Evolutionary conservation across 2,329 filamentous ascomycete species (phyloP).

Genomic region (Talaromyces atroroseus): DNA sequence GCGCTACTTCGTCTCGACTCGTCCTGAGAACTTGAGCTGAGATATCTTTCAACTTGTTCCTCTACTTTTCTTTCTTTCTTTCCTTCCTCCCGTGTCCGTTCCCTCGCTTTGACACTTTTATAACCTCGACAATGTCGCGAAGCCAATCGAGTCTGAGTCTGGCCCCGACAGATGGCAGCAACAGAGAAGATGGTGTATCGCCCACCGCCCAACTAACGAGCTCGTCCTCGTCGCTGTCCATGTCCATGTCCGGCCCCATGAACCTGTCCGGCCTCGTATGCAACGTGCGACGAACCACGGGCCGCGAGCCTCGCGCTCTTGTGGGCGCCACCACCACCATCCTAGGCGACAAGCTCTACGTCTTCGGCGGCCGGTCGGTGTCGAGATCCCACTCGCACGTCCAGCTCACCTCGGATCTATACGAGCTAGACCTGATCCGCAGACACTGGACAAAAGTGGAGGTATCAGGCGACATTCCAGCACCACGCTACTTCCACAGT

Average conservation of each 20-base stretch:
- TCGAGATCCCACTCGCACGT: constrained; percentile 78
- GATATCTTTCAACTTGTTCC: too few relatives aligned
- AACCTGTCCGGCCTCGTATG: constrained; percentile 63
- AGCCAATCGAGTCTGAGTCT: constrained; percentile 36
- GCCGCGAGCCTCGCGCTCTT: constrained; percentile 80
- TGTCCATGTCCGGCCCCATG: constrained; percentile 42
- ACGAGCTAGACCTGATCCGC: constrained; percentile 84
- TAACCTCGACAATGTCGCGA: constrained; percentile 20
- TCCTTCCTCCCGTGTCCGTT: too few relatives aligned
- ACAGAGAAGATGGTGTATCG: constrained; percentile 24
- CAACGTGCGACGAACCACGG: constrained; percentile 75
- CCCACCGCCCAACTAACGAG: constrained; percentile 23
- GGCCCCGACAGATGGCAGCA: constrained; percentile 20
- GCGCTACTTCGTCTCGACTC: not conserved
- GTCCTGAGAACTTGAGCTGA: too few relatives aligned
- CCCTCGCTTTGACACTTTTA: too few relatives aligned
- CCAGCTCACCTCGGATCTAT: constrained; percentile 81
- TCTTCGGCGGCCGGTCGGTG: constrained; percentile 86
- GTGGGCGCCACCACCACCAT: constrained; percentile 95
- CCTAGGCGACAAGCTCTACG: constrained; percentile 90
- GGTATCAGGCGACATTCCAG: constrained; percentile 75
- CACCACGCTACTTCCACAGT: constrained; percentile 93
- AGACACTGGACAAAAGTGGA: constrained; percentile 92
- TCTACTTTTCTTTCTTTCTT: too few relatives aligned
- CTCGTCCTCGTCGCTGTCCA: constrained; percentile 38